These are phyloP conservation scores for Aspergillus texensis DNA, from an alignment of 2,329 filamentous ascomycete species.

Conservation along the genomic window DNA sequence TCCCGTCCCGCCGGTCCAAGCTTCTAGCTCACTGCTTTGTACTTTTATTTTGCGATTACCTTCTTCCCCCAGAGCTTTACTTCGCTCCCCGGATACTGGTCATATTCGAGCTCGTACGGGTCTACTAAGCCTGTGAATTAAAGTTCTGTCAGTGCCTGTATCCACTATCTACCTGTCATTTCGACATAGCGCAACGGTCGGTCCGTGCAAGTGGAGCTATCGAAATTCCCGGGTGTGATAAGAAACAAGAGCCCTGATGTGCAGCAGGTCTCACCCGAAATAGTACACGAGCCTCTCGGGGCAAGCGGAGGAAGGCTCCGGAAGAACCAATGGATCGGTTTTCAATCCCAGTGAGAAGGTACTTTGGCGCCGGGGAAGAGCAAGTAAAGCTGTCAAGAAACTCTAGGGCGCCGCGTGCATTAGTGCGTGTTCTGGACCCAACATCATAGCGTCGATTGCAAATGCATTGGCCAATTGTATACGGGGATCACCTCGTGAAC, in stretches of 20 bases:
- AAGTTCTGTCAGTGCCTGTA: neutral
- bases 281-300: neutral
- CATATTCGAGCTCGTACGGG: neutral
- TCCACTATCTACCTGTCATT: neutral
- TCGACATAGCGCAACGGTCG: neutral
- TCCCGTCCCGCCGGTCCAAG: neutral
- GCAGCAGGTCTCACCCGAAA: neutral
- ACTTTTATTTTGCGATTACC: neutral
- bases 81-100: neutral
- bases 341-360: neutral
- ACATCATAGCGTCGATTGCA: neutral
- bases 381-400: neutral
- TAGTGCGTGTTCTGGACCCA: neutral
- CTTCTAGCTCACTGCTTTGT: neutral
- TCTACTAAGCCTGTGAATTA: neutral
- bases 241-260: neutral
- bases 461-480: neutral
- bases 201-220: neutral
- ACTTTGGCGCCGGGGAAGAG: neutral
- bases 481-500: neutral
- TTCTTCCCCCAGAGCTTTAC: neutral
- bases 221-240: neutral
- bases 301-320: neutral
- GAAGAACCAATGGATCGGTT: neutral
- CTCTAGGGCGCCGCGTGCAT: neutral